These are phyloP conservation scores for Paramecium octaurelia DNA, from an alignment of 73 alveolate genomes.

Conservation along the genomic window DNA sequence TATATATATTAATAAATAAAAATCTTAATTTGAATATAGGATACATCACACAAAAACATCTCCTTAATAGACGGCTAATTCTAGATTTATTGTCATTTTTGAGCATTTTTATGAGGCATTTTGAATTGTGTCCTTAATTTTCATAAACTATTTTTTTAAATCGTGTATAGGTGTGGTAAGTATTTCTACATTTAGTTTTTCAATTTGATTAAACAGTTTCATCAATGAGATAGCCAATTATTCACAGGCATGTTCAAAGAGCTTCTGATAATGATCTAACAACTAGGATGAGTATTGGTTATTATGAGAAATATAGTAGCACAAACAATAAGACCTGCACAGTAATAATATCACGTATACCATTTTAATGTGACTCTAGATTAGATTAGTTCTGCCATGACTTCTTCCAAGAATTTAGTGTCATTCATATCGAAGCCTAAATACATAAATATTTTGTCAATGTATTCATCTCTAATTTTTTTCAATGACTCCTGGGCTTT, in stretches of 20 bases:
- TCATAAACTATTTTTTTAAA: background rate
- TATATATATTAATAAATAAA: background rate
- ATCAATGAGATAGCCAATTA: background rate
- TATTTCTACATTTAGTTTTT: background rate
- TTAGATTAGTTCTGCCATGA: background rate
- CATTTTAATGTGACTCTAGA: constrained; percentile 33
- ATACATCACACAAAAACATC: background rate
- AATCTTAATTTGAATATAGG: background rate
- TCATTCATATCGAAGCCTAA: background rate
- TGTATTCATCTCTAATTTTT: background rate
- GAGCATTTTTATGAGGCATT: background rate
- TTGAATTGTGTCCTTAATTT: background rate
- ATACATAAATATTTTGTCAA: background rate
- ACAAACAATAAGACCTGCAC: constrained; percentile 20
- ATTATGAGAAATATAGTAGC: background rate
- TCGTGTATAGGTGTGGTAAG: background rate
- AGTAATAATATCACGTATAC: background rate
- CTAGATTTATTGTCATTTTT: background rate
- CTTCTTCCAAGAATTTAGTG: background rate
- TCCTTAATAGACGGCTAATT: background rate
- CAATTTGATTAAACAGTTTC: background rate
- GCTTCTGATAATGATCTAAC: constrained; percentile 1
- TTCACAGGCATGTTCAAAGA: constrained; percentile 20
- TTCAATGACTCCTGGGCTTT: background rate
- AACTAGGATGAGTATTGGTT: background rate